Base-by-base conservation (phyloP, 2,329 filamentous ascomycete species). In the Epicoccum sorghinum region DNA sequence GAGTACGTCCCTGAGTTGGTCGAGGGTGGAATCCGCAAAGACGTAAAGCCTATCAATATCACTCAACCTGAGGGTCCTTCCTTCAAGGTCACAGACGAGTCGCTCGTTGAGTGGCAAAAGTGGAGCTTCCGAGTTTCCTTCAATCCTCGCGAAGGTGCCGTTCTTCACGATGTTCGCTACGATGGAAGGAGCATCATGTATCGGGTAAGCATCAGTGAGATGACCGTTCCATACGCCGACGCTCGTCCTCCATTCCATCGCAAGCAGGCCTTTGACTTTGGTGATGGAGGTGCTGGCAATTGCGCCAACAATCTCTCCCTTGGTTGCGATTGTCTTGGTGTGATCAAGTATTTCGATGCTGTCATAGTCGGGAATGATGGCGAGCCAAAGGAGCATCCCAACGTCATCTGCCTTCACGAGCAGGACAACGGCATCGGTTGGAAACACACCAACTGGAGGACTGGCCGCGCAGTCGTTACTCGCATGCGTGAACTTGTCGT, bases 191-290 rank as follows among this genome's bases (percentile, higher is more conserved):
- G 82, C 37, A 77, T 91, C 25, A 80, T 90, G 65, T 87, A 89
- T 73, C 82, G 88, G 1, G 71, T 91, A 27, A 85, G 83, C 57
- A 80, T 89, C 53, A 85, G 83, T 58, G 89, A 91, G 70, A 88
- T 91, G 83, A 78, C 79, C 4, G 86, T 89, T 0, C 86, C 86
- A 0, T 90, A 90, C 60, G 86, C 79, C 3, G 87, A 90, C 62
- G 85, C 71, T 7, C 81, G 88, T 1, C 75, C 80, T 0, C 87
- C 87, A 0, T 89, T 84, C 67, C 85, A 87, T 47, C 81, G 87
- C 37, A 90, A 91, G 69, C 84, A 87, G 47, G 88, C 87, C 0
- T 90, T 91, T 62, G 88, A 90, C 62, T 83, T 90, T 55, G 88
- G 88, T 7, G 87, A 90, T 54, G 85, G 82, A 8, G 88, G 88